phyloP scores from a whole-genome alignment of 2,329 filamentous ascomycete genomes.

The Xylariaceae sp. region DNA sequence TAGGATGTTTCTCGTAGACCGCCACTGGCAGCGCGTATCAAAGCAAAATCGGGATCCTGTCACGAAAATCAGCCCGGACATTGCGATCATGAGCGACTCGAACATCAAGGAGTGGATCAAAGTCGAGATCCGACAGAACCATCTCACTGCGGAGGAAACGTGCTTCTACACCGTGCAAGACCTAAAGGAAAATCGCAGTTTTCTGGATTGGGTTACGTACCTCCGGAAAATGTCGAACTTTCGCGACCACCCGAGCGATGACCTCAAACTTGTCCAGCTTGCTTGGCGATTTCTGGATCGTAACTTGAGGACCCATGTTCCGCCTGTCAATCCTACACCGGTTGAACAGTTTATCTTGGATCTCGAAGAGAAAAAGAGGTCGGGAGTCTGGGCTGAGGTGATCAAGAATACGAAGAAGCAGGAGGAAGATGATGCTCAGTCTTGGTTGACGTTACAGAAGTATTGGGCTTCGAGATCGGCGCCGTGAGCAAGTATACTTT shows the following conservation, averaged over 20 bases:
- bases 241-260: conserved; percentile 16
- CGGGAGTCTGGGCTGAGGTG: conserved; percentile 17
- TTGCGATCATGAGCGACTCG: conserved; percentile 20
- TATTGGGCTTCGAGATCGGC: conserved; percentile 25
- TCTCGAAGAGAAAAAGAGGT: conserved; percentile 15
- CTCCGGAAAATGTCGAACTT: conserved; percentile 17
- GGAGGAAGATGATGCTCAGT: conserved; percentile 18
- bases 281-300: conserved; percentile 30
- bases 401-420: conserved; percentile 18
- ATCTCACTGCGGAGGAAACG: conserved; percentile 15
- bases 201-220: conserved; percentile 23
- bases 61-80: conserved; percentile 5
- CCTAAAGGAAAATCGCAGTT: conserved; percentile 13
- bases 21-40: conserved; percentile 18
- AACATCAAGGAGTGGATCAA: conserved; percentile 21
- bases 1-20: conserved; percentile 25
- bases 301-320: conserved; percentile 19
- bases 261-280: conserved; percentile 23
- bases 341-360: conserved; percentile 20
- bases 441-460: conserved; percentile 19
- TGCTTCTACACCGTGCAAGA: conserved; percentile 25
- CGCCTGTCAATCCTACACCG: conserved; percentile 8
- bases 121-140: conserved; percentile 16
- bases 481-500: too few relatives aligned
- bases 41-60: conserved; percentile 11